These are phyloP conservation scores for Adiantum capillusveneris DNA, from an alignment of 75 land plant species.

Conservation along the genomic window DNA sequence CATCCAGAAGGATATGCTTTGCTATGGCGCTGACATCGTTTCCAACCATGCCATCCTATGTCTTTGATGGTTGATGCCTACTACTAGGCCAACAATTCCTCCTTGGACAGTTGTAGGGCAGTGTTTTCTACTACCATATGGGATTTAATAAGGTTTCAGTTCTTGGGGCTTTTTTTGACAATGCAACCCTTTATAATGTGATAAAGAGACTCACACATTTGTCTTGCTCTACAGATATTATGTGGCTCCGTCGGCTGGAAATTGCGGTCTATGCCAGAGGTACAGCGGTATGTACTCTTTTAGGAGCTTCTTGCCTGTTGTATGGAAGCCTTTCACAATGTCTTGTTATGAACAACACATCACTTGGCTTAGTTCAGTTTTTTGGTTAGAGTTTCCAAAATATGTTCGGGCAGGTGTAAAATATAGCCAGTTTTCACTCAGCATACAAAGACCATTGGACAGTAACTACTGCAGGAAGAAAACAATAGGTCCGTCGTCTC, in stretches of 20 bases:
- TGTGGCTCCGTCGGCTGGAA: conserved; percentile 54
- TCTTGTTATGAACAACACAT: not conserved
- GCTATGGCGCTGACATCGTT: no score
- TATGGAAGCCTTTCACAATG: not conserved
- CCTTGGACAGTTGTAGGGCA: no score
- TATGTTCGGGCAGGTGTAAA: conserved; percentile 34
- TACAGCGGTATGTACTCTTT: conserved; percentile 54
- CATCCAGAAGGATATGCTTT: no score
- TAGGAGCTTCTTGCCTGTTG: no score
- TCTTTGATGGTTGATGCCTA: no score
- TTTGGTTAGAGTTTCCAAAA: conserved; percentile 53
- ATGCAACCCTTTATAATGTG: no score
- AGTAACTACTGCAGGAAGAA: conserved; percentile 55
- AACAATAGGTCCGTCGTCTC: not conserved
- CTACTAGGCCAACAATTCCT: no score
- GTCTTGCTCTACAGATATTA: conserved; percentile 46
- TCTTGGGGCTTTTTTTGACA: no score
- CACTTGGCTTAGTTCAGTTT: conserved; percentile 33
- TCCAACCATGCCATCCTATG: no score
- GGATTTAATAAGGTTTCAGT: no score
- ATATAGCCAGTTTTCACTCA: conserved; percentile 59
- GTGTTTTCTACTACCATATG: no score
- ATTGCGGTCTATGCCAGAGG: conserved; percentile 58
- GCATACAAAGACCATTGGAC: conserved; percentile 52
- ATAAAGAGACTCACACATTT: no score